These are phyloP conservation scores for Yamadazyma phyllophila DNA, from an alignment of 805 yeast genomes.

Conservation along the genomic window DNA sequence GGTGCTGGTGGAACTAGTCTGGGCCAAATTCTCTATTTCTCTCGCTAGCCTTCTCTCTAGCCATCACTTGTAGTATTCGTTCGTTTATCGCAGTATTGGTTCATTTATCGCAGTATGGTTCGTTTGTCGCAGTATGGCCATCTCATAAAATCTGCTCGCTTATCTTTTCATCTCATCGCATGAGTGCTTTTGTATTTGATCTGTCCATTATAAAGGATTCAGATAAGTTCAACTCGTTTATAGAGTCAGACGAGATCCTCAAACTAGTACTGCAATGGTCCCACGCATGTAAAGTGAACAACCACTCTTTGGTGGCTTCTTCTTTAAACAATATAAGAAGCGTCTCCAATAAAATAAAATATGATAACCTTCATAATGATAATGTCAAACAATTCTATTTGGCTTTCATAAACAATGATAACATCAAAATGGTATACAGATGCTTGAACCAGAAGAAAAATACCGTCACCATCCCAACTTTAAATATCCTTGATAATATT, in stretches of 20 bases:
- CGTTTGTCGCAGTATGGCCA: background rate
- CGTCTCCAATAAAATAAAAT: constrained; percentile 2
- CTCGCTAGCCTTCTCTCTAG: too few relatives aligned
- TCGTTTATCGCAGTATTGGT: too few relatives aligned
- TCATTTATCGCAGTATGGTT: background rate
- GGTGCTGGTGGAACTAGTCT: too few relatives aligned
- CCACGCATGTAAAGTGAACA: constrained; percentile 6
- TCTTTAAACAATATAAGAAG: background rate
- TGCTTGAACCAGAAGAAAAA: constrained; percentile 60
- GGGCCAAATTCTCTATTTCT: too few relatives aligned
- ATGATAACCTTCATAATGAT: constrained; percentile 5
- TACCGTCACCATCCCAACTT: constrained; percentile 56
- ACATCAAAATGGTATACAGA: constrained; percentile 65
- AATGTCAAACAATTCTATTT: constrained; percentile 28
- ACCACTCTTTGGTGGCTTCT: constrained; percentile 1
- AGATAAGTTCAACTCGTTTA: background rate
- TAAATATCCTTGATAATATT: constrained; percentile 52
- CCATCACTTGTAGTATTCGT: too few relatives aligned
- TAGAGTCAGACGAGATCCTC: constrained; percentile 1
- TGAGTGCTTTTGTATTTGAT: constrained; percentile 1
- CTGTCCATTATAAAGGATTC: constrained; percentile 2
- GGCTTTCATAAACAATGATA: constrained; percentile 48
- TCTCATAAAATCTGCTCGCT: background rate
- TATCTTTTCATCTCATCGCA: constrained; percentile 7
- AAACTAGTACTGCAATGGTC: constrained; percentile 6